A percentile compares a stretch with the other conserved stretches of the same genome.
Evolutionary conservation across 2,329 filamentous ascomycete genomes (phyloP).

Genomic region (Hymenoscyphus albidus): DNA sequence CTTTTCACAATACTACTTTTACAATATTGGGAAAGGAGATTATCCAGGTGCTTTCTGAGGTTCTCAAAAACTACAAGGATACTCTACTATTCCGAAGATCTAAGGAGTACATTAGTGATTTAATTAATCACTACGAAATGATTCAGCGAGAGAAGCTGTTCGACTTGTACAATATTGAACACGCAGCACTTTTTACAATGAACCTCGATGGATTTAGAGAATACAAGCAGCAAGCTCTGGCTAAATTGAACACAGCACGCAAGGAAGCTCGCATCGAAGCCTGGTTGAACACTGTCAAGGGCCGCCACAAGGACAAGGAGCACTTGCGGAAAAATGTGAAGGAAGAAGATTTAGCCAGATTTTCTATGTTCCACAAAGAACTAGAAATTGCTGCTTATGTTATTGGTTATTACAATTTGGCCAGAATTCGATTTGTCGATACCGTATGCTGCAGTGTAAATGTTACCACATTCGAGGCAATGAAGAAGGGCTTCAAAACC

Average conservation of each 20-base stretch:
- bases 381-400: slow-evolving; percentile 60
- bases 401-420: slow-evolving; percentile 66
- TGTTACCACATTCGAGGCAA: slow-evolving; percentile 13
- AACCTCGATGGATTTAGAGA: slow-evolving; percentile 40
- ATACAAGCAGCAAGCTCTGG: slow-evolving; percentile 45
- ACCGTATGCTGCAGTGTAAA: slow-evolving; percentile 23
- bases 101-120: too few relatives aligned
- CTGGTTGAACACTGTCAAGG: slow-evolving; percentile 23
- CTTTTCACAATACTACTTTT: slow-evolving; percentile 43
- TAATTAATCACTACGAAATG: too few relatives aligned
- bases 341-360: slow-evolving; percentile 25
- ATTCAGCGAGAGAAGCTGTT: too few relatives aligned
- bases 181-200: slow-evolving; percentile 18
- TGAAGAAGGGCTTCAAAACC: slow-evolving; percentile 9
- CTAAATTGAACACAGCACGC: slow-evolving; percentile 45
- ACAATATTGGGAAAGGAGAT: slow-evolving; percentile 41
- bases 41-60: slow-evolving; percentile 23
- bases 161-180: slow-evolving; percentile 18
- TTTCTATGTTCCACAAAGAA: slow-evolving; percentile 57
- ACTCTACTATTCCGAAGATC: slow-evolving; percentile 8
- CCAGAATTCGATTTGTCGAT: slow-evolving; percentile 62
- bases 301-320: background rate
- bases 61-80: slow-evolving; percentile 13
- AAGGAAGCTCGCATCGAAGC: slow-evolving; percentile 48
- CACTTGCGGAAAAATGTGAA: slow-evolving; percentile 14